Evolutionary conservation across 2,329 filamentous ascomycete species (phyloP).

Genomic region (Hypoxylon sp.): DNA sequence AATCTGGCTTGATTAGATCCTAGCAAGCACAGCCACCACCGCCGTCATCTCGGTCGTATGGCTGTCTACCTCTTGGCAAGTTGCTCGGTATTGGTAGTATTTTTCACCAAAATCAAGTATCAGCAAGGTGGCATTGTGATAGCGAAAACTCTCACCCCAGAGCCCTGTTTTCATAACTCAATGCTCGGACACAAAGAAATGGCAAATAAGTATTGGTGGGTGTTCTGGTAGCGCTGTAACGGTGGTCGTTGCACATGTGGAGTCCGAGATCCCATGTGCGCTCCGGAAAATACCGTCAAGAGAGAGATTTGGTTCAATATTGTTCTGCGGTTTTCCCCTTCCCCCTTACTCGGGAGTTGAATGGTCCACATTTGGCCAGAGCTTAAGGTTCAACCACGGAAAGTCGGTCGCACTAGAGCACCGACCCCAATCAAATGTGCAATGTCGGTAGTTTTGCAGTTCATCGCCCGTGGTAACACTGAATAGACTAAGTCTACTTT

Average conservation of each 20-base stretch:
- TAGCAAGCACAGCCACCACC: conserved; percentile 31
- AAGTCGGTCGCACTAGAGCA: conserved; percentile 23
- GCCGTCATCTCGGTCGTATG: conserved; percentile 16
- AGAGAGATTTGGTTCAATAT: conserved; percentile 1
- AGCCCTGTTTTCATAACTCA: conserved; percentile 5
- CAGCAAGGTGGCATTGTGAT: conserved; percentile 11
- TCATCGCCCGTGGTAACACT: conserved; percentile 23
- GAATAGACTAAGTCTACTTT: conserved; percentile 2
- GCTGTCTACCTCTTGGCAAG: conserved; percentile 25
- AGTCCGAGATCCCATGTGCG: conserved; percentile 26
- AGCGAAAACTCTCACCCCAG: conserved; percentile 9
- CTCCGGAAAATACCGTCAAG: conserved; percentile 23
- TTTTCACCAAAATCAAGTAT: conserved; percentile 8
- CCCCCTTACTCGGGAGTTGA: background rate
- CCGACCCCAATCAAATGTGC: conserved; percentile 20
- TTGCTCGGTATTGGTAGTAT: background rate
- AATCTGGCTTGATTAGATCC: conserved; percentile 30
- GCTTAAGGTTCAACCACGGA: conserved; percentile 15
- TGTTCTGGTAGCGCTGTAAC: background rate
- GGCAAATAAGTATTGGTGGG: conserved; percentile 14
- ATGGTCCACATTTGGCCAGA: conserved; percentile 6
- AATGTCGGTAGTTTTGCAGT: conserved; percentile 25
- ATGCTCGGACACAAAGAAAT: conserved; percentile 6
- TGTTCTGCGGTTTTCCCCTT: background rate
- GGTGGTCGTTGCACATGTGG: conserved; percentile 11